Evolutionary conservation across 2,329 filamentous ascomycete genomes (phyloP).

Genomic region (Phaeosphaeria sp.): DNA sequence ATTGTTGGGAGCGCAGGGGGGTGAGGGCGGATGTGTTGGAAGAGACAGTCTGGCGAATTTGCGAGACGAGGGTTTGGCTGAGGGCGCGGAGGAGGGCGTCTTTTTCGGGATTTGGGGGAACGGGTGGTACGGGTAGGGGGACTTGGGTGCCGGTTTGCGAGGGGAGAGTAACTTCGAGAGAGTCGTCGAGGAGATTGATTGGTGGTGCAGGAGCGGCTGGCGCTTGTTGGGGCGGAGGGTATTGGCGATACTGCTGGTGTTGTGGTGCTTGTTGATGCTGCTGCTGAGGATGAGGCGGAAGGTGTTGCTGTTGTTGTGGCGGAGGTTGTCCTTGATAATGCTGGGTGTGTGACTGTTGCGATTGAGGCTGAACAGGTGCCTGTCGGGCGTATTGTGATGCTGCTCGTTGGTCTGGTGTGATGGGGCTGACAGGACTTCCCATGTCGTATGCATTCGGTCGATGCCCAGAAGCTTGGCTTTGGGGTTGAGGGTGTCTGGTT

Average conservation of each 20-base stretch:
- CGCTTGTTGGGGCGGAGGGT: conserved; percentile 40
- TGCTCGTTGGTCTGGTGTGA: conserved; percentile 37
- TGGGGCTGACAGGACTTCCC: conserved; percentile 47
- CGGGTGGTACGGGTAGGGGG: conserved; percentile 74
- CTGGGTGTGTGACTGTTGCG: conserved; percentile 4
- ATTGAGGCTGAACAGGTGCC: conserved; percentile 1
- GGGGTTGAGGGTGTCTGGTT: conserved; percentile 35
- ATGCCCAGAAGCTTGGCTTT: conserved; percentile 32
- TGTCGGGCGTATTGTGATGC: conserved; percentile 29
- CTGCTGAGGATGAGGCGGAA: conserved; percentile 12
- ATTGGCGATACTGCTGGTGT: conserved; percentile 31
- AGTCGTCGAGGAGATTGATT: conserved; percentile 66
- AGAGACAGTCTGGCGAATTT: conserved; percentile 71
- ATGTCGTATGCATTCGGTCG: conserved; percentile 29
- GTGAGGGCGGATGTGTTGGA: conserved; percentile 78
- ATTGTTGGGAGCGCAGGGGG: conserved; percentile 78
- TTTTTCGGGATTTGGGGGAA: conserved; percentile 95
- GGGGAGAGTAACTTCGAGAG: conserved; percentile 65
- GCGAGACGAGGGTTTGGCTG: conserved; percentile 70
- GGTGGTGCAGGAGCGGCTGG: conserved; percentile 24
- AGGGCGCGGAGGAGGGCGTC: conserved; percentile 83
- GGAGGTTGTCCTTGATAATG: conserved; percentile 8
- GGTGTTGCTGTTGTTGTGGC: conserved; percentile 11
- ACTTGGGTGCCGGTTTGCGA: conserved; percentile 54
- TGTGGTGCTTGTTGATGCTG: conserved; percentile 21